These are phyloP conservation scores for Balakata baccata DNA, from an alignment of 345 rosid species.

Conservation along the genomic window DNA sequence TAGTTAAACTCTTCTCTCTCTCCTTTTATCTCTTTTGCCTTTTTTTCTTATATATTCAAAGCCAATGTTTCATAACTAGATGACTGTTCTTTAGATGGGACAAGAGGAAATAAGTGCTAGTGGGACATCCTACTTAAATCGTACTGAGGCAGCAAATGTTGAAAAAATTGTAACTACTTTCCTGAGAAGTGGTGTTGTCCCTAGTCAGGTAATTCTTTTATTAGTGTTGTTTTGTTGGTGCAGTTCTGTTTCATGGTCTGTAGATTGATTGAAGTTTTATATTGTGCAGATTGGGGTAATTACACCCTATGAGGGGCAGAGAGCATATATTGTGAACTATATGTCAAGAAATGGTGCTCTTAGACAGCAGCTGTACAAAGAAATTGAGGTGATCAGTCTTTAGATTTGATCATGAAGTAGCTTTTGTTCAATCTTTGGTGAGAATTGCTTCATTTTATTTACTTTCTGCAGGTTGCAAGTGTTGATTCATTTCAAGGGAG, in stretches of 20 bases:
- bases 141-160: constrained; percentile 99
- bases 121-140: constrained; percentile 94
- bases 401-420: constrained; percentile 2
- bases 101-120: constrained; percentile 99
- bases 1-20: no score
- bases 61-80: constrained; percentile 18
- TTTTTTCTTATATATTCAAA: neutral
- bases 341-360: constrained; percentile 98
- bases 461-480: constrained; percentile 71
- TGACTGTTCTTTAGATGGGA: constrained; percentile 67
- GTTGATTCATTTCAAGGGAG: constrained; percentile 99
- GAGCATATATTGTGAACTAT: constrained; percentile 97
- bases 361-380: constrained; percentile 96
- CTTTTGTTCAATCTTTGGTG: constrained; percentile 7
- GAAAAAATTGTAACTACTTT: constrained; percentile 98
- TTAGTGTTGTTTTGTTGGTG: neutral
- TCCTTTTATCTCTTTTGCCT: no score
- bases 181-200: constrained; percentile 96
- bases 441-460: constrained; percentile 10
- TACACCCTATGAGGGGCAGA: constrained; percentile 96
- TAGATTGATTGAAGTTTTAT: constrained; percentile 4
- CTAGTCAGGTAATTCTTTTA: constrained; percentile 62
- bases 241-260: neutral
- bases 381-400: constrained; percentile 86
- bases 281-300: constrained; percentile 85